Conservation (phyloP, 2,329 filamentous ascomycete species). For the Calonectria henricotiae region DNA sequence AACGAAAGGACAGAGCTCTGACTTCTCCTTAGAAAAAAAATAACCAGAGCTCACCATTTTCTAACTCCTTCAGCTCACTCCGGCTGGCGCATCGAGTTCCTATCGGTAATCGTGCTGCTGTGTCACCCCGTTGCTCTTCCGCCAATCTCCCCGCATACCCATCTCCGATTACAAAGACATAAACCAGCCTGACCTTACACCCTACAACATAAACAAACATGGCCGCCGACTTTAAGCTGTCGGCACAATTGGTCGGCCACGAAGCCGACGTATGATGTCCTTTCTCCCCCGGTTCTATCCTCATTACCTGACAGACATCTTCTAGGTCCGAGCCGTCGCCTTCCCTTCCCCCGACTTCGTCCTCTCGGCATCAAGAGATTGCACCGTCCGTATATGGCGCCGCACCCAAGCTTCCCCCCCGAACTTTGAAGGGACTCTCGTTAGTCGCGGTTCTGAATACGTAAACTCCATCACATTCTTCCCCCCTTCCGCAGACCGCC, state of each 20-base stretch:
- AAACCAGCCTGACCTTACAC: conserved; percentile 56
- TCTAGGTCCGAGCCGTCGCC: conserved; percentile 86
- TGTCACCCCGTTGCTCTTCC: conserved; percentile 17
- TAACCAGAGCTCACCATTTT: not conserved
- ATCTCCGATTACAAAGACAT: conserved; percentile 28
- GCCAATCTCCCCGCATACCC: conserved; percentile 19
- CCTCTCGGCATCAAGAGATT: conserved; percentile 92
- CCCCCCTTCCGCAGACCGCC: conserved; percentile 77
- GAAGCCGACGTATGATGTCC: conserved; percentile 85
- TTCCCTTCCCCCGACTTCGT: conserved; percentile 83
- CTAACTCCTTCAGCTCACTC: not conserved
- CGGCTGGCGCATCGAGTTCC: not conserved
- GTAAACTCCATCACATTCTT: conserved; percentile 89
- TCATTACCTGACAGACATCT: conserved; percentile 40
- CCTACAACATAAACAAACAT: conserved; percentile 35
- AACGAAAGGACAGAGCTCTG: not conserved
- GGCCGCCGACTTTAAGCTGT: conserved; percentile 91
- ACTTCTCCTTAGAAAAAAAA: not conserved
- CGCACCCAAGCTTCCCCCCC: conserved; percentile 77
- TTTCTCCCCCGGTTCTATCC: not conserved
- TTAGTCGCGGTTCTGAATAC: conserved; percentile 86
- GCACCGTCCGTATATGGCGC: conserved; percentile 90
- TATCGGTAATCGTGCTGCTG: not conserved
- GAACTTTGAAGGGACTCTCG: conserved; percentile 82
- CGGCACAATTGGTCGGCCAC: conserved; percentile 89